Base-by-base conservation (phyloP, 2,329 filamentous ascomycete species). In the Alternaria arborescens region DNA sequence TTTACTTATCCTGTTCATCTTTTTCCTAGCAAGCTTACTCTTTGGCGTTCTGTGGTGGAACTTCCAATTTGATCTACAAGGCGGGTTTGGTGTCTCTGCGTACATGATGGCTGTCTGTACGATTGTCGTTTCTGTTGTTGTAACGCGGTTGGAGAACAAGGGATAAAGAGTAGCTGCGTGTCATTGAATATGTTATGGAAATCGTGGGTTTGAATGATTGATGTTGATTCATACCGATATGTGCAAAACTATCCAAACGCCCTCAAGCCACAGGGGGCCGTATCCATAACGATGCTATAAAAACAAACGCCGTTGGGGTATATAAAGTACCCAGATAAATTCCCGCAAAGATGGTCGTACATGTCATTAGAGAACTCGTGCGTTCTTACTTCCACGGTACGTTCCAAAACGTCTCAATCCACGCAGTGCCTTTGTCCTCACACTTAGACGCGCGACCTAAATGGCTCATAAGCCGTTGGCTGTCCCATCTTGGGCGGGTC, bases 381-480 rank as follows among this genome's bases (percentile, higher is more conserved):
- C 32, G 22, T 40, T 7, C 47, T 32, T 40, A 18, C 26, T 48
- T 43, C 10, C 24, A 22, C 18, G 3, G 14, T 26, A 24, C 24
- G 10, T 11, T 36, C 8, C 50, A 8, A 40, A 0, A 20, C 36
- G n/a, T 8, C 36, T 40, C 36, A 8, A 40, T 10, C 3, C 28
- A 40, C n/a, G 34, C 16, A 8, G 16, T 36, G 8, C 34, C n/a
- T 40, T 16, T 5, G 36, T 11, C n/a, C 36, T 20, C n/a, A 20
- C 20, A 26, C 30, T 61, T 70, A 74, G 34, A 73, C 73, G 43
- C 60, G 67, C 52, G 67, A 62, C 65, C 80, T 76, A 59, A 77
- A 82, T 6, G 81, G 81, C 78, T 82, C 81, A 56, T 79, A 82
- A 1, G 77, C 77, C 20, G 70, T 77, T 28, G 69, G 46, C 18